Conservation (phyloP, 345 rosid genomes). For the Pelargonium nanum region DNA sequence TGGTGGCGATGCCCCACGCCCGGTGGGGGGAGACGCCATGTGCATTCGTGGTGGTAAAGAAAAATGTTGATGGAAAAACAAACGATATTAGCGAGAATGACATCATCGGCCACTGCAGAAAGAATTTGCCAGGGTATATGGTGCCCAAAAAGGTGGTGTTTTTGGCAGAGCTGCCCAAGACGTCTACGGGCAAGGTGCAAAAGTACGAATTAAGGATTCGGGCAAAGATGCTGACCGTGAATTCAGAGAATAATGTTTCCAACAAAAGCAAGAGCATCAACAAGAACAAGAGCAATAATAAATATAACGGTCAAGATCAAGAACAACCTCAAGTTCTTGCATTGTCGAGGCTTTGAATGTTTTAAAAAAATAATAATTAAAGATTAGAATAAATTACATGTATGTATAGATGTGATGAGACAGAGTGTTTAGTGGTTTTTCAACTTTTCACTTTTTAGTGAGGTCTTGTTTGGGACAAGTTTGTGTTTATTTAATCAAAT, state of each 20-base stretch:
- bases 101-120: slow-evolving; percentile 30
- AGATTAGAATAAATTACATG: too few relatives aligned
- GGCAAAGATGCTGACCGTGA: slow-evolving; percentile 23
- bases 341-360: slow-evolving; percentile 9
- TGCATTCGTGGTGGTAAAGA: slow-evolving; percentile 31
- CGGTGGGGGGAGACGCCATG: slow-evolving; percentile 55
- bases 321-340: neutral
- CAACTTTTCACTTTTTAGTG: too few relatives aligned
- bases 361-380: too few relatives aligned
- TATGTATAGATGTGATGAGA: neutral
- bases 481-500: too few relatives aligned
- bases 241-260: neutral
- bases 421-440: too few relatives aligned
- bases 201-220: slow-evolving; percentile 32
- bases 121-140: slow-evolving; percentile 40
- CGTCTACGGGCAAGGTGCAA: slow-evolving; percentile 42
- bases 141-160: slow-evolving; percentile 44
- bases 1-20: slow-evolving; percentile 51
- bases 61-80: slow-evolving; percentile 1
- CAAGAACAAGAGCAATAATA: neutral
- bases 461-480: too few relatives aligned
- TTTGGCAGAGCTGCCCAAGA: slow-evolving; percentile 36
- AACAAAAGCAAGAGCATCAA: neutral
- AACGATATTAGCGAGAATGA: slow-evolving; percentile 22
- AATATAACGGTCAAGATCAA: neutral